Conservation (phyloP, 345 rosid genomes). For the Angophora floribunda region DNA sequence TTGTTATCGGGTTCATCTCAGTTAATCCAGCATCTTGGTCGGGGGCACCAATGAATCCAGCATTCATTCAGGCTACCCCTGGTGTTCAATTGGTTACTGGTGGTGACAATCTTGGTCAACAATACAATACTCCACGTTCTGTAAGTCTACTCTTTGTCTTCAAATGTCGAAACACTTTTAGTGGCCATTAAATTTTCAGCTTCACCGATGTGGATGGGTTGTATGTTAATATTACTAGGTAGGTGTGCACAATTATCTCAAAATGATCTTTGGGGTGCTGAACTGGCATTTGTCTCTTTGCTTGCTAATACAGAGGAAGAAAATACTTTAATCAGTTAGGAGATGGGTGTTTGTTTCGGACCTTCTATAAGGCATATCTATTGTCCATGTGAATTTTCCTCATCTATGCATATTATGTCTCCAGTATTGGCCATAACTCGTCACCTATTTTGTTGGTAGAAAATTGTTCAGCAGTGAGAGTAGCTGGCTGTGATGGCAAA, state of each 20-base stretch:
- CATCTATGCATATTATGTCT: background rate
- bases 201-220: background rate
- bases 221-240: background rate
- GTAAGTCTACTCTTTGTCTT: slow-evolving; percentile 28
- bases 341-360: background rate
- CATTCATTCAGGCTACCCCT: slow-evolving; percentile 94
- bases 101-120: slow-evolving; percentile 91
- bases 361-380: background rate
- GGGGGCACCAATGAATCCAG: slow-evolving; percentile 69
- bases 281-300: background rate
- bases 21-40: slow-evolving; percentile 96
- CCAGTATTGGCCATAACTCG: background rate
- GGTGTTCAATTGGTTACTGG: slow-evolving; percentile 95
- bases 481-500: background rate
- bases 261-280: background rate
- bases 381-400: background rate
- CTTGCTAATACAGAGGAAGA: background rate
- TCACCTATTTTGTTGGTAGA: background rate
- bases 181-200: background rate
- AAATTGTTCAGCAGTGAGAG: background rate
- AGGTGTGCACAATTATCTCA: background rate
- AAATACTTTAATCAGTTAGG: background rate
- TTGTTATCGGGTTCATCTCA: slow-evolving; percentile 93
- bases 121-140: slow-evolving; percentile 88
- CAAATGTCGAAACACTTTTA: background rate